phyloP scores from a whole-genome alignment of 768 basidiomycete genomes.

The Tricholomella constricta region DNA sequence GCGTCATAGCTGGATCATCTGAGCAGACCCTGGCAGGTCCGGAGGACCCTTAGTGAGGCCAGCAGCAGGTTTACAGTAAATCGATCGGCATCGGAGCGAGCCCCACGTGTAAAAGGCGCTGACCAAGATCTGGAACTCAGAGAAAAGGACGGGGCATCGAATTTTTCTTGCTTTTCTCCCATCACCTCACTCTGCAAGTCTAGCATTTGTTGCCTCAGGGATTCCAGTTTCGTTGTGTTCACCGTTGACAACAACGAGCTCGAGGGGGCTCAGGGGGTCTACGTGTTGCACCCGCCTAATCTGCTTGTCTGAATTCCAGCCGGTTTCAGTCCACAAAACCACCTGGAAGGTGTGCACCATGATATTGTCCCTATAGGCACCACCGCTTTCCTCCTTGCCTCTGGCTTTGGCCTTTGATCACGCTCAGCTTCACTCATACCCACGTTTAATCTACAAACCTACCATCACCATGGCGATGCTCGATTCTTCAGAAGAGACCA shows the following conservation, averaged over 20 bases:
- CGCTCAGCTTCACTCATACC: slow-evolving; percentile 24
- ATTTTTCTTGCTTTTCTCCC: slow-evolving; percentile 17
- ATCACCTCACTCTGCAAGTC: slow-evolving; percentile 7
- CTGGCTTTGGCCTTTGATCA: slow-evolving; percentile 14
- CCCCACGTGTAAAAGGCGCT: slow-evolving; percentile 20
- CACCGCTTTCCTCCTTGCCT: slow-evolving; percentile 26
- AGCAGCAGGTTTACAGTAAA: too few relatives aligned
- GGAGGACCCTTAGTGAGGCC: too few relatives aligned
- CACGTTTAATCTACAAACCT: slow-evolving; percentile 25
- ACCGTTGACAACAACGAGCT: slow-evolving; percentile 18
- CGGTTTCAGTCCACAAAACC: slow-evolving; percentile 26
- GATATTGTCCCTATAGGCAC: slow-evolving; percentile 45
- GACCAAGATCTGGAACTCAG: slow-evolving; percentile 23
- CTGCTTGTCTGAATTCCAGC: slow-evolving; percentile 14
- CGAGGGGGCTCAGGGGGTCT: slow-evolving; percentile 17
- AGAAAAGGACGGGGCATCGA: slow-evolving; percentile 18
- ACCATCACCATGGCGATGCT: slow-evolving; percentile 42
- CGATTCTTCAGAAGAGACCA: slow-evolving; percentile 50
- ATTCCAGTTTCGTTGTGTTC: slow-evolving; percentile 9
- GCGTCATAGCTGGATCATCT: not conserved
- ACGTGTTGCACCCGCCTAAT: slow-evolving; percentile 11
- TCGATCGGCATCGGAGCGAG: slow-evolving; percentile 10
- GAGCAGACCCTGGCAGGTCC: too few relatives aligned
- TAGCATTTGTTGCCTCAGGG: slow-evolving; percentile 1
- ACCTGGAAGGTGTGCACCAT: slow-evolving; percentile 42